phyloP scores from a whole-genome alignment of 2,329 filamentous ascomycete genomes.

The Hypoxylon sp. region DNA sequence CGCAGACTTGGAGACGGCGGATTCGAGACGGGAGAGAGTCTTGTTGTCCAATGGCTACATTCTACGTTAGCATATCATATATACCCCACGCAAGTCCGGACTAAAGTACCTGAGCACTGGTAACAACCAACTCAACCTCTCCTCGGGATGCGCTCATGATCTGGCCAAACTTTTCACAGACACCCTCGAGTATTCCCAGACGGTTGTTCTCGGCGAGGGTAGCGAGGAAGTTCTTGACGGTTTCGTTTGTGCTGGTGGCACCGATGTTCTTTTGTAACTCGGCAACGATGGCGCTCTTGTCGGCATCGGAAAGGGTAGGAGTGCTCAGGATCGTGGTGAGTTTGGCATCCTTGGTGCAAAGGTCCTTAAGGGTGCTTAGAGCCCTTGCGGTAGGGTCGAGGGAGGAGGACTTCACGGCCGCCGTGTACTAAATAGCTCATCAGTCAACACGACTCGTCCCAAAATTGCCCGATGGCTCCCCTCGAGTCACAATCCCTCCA shows the following conservation, averaged over 20 bases:
- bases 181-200: constrained; percentile 83
- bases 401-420: constrained; percentile 86
- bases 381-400: constrained; percentile 90
- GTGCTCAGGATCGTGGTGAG: constrained; percentile 81
- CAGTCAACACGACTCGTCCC: constrained; percentile 49
- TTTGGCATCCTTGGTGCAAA: constrained; percentile 88
- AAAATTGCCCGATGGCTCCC: constrained; percentile 6
- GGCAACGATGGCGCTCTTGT: constrained; percentile 88
- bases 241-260: constrained; percentile 76
- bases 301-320: constrained; percentile 81
- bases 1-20: constrained; percentile 88
- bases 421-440: constrained; percentile 85
- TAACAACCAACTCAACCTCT: constrained; percentile 94
- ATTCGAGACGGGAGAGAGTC: constrained; percentile 88
- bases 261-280: constrained; percentile 90
- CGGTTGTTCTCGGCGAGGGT: constrained; percentile 98
- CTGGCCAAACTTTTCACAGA: constrained; percentile 87
- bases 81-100: background rate
- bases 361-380: constrained; percentile 76
- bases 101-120: constrained; percentile 81
- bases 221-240: constrained; percentile 92
- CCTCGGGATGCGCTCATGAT: constrained; percentile 91
- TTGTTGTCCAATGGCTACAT: constrained; percentile 81
- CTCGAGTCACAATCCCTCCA: constrained; percentile 10
- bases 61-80: constrained; percentile 46